These are phyloP conservation scores for Coniochaeta ligniaria DNA, from an alignment of 2,329 filamentous ascomycete species.

Conservation along the genomic window DNA sequence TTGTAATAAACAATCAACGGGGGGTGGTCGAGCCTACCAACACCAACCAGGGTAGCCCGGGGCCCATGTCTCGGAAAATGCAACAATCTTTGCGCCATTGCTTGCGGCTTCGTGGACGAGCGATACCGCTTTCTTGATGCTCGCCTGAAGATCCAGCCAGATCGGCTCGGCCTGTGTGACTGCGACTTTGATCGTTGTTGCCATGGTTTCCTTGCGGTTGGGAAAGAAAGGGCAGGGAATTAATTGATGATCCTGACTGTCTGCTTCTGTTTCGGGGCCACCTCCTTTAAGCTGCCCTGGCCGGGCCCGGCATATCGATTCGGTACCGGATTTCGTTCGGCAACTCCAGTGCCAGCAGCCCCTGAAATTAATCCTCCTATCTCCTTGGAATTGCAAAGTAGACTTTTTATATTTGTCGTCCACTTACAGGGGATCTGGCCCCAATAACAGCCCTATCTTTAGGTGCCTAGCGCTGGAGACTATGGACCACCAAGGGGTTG, in stretches of 20 bases:
- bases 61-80: constrained; percentile 36
- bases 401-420: too few relatives aligned
- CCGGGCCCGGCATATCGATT: too few relatives aligned
- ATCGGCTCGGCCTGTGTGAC: constrained; percentile 46
- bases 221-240: background rate
- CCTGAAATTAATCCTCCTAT: background rate
- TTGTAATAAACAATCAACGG: background rate
- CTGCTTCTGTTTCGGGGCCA: background rate
- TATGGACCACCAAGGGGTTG: too few relatives aligned
- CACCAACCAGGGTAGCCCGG: constrained; percentile 37
- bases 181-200: constrained; percentile 24
- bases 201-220: background rate
- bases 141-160: constrained; percentile 42
- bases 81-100: constrained; percentile 39
- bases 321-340: background rate
- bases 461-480: too few relatives aligned
- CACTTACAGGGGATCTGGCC: too few relatives aligned
- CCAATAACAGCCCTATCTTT: too few relatives aligned
- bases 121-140: constrained; percentile 37
- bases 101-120: constrained; percentile 41
- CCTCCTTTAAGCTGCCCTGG: background rate
- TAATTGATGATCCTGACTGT: background rate
- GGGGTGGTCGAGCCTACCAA: constrained; percentile 18
- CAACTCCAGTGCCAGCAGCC: background rate
- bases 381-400: too few relatives aligned